Evolutionary conservation across 1,284 basidiomycete genomes (phyloP).

Genomic region (Agroathelia rolfsii): DNA sequence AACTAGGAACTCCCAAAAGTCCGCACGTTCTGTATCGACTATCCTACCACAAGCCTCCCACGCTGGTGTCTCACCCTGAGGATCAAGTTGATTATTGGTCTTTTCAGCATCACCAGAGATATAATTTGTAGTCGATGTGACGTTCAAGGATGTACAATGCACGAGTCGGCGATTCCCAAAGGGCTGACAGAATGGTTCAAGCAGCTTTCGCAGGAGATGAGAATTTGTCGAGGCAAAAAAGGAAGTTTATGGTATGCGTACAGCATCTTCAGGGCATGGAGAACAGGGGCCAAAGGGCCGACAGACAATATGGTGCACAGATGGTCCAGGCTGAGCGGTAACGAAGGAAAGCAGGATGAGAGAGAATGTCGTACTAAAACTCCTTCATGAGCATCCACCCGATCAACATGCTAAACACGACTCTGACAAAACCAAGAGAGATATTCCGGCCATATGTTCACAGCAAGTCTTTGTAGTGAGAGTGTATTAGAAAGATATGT

Average conservation of each 20-base stretch:
- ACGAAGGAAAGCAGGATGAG: too few relatives aligned
- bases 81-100: slow-evolving; percentile 10
- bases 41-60: slow-evolving; percentile 89
- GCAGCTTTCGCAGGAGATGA: slow-evolving; percentile 37
- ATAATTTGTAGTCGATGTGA: too few relatives aligned
- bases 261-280: slow-evolving; percentile 72
- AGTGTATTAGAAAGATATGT: too few relatives aligned
- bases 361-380: too few relatives aligned
- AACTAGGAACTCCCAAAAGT: slow-evolving; percentile 83
- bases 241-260: slow-evolving; percentile 32
- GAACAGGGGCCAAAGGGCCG: slow-evolving; percentile 74
- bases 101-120: slow-evolving; percentile 1
- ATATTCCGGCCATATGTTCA: too few relatives aligned
- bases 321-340: too few relatives aligned
- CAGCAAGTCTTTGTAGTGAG: too few relatives aligned
- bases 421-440: too few relatives aligned
- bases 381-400: too few relatives aligned
- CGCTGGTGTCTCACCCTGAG: slow-evolving; percentile 62
- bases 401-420: too few relatives aligned
- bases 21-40: slow-evolving; percentile 61
- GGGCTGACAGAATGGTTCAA: slow-evolving; percentile 83
- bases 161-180: slow-evolving; percentile 83
- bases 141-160: slow-evolving; percentile 54
- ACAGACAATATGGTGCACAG: slow-evolving; percentile 57
- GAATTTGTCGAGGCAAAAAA: slow-evolving; percentile 1